Evolutionary conservation across 2,329 filamentous ascomycete species (phyloP), one percentile per base, ranked within the genome.

Genomic region (Penicillium sp.): DNA sequence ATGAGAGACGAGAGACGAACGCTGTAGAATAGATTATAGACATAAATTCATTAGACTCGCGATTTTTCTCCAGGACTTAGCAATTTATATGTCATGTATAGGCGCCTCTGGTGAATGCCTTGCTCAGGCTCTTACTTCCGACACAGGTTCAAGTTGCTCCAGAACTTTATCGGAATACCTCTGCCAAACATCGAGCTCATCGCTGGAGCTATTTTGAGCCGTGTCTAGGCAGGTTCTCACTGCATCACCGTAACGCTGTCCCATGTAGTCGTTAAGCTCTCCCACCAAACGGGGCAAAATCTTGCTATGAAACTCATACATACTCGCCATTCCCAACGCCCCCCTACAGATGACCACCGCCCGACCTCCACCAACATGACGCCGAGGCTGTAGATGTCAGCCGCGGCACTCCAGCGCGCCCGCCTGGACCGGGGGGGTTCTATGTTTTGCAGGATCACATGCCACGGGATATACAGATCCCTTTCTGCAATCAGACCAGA

Each of bases 1-100:
- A 48, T 46, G 38, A 53, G 49, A 35, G 60, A 63, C 26, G 52
- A 54, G 63, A 52, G 57, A 62, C 53, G 52, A 58, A 26, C 26
- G 26, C 5, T 26, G 26, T 26, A 26, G 26, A 55, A 7, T 50
- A 7, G 50, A 41, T 23, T 17, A 49, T 49, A 49, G n/a, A 49
- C 47, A 7, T 23, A 26, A 26, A 26, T 26, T 26, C 26, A 26
- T 2, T 26, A 26, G 26, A 26, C 26, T 6, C 26, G 26, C 26
- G 3, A 26, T 26, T 26, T 26, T 26, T 6, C 26, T 26, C 26
- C 26, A 1, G 26, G 4, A 26, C n/a, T 26, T 3, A 26, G 1
- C 26, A 26, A 26, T 21, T 21, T 21, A 2, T 26, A 26, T 26
- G 3, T 26, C 26, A 4, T 26, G 26, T 26, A 26, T 26, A 26